phyloP scores from a whole-genome alignment of 2,329 filamentous ascomycete species.

The Zymoseptoria passerinii region DNA sequence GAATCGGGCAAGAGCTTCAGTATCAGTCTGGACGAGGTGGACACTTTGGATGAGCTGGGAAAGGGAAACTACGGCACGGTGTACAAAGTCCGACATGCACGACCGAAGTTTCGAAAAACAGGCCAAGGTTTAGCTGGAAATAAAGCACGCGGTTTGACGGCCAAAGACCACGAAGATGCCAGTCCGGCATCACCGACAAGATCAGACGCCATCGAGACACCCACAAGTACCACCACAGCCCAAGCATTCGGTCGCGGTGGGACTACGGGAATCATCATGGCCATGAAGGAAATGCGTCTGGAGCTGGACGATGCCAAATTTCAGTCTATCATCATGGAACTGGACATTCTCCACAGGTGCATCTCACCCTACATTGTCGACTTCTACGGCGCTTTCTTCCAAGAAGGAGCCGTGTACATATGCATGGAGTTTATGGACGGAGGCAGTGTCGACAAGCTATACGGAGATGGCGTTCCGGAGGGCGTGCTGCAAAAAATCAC shows the following conservation, averaged over 20 bases:
- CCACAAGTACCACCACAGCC: slow-evolving; percentile 12
- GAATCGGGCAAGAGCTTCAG: slow-evolving; percentile 80
- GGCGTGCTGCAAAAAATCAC: slow-evolving; percentile 83
- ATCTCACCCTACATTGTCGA: slow-evolving; percentile 95
- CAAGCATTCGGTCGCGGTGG: slow-evolving; percentile 34
- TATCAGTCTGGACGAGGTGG: slow-evolving; percentile 92
- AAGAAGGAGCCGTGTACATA: slow-evolving; percentile 97
- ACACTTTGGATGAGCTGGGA: slow-evolving; percentile 84
- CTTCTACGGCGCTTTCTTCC: slow-evolving; percentile 98
- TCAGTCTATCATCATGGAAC: slow-evolving; percentile 91
- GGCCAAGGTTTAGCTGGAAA: slow-evolving; percentile 54
- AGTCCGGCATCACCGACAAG: slow-evolving; percentile 14
- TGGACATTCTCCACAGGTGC: slow-evolving; percentile 92
- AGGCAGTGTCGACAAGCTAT: slow-evolving; percentile 93
- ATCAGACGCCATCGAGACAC: slow-evolving; percentile 26
- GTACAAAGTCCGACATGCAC: slow-evolving; percentile 86
- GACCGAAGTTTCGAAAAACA: slow-evolving; percentile 54
- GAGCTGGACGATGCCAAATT: slow-evolving; percentile 97
- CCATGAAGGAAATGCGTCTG: slow-evolving; percentile 96
- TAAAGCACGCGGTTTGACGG: slow-evolving; percentile 35
- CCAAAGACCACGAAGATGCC: slow-evolving; percentile 14
- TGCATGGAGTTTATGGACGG: slow-evolving; percentile 99
- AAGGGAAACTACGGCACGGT: slow-evolving; percentile 99
- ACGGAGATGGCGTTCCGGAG: slow-evolving; percentile 83
- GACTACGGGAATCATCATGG: slow-evolving; percentile 75